Conservation (phyloP, 2,329 filamentous ascomycete species). For the Ceratocystis albifundus region DNA sequence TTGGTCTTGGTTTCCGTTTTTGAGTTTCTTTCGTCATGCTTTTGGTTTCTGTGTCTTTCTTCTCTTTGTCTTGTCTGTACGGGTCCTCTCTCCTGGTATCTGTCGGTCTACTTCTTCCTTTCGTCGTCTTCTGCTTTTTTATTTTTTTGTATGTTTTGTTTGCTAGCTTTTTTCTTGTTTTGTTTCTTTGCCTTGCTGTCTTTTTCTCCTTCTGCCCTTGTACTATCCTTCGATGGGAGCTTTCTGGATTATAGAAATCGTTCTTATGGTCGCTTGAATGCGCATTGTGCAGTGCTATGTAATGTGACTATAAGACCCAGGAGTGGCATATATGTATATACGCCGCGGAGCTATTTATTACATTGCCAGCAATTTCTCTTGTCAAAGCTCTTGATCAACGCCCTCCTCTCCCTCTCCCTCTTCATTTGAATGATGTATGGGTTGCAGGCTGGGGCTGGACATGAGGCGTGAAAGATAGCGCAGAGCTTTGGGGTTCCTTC, state of each 20-base stretch:
- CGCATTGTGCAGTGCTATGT: too few species aligned
- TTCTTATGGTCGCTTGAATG: not conserved
- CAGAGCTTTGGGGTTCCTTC: too few species aligned
- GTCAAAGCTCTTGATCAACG: too few species aligned
- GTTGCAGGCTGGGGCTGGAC: too few species aligned
- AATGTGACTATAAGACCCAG: too few species aligned
- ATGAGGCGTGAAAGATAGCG: too few species aligned
- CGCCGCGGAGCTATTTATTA: too few species aligned
- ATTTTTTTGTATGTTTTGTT: not conserved
- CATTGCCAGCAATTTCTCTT: too few species aligned
- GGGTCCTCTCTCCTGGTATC: not conserved
- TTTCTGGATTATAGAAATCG: constrained; percentile 4
- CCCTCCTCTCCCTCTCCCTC: too few species aligned
- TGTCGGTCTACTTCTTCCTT: not conserved
- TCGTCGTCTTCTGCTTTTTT: not conserved
- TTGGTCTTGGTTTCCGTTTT: constrained; percentile 2
- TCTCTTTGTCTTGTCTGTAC: not conserved
- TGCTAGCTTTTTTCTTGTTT: not conserved
- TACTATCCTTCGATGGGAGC: not conserved
- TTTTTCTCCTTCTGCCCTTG: not conserved
- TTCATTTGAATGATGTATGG: too few species aligned
- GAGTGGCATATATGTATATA: too few species aligned
- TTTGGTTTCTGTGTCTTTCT: not conserved
- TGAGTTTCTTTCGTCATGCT: not conserved
- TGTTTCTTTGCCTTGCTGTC: not conserved